Conservation (phyloP, 805 yeast genomes). For the Schwanniomyces pseudopolymorphus region DNA sequence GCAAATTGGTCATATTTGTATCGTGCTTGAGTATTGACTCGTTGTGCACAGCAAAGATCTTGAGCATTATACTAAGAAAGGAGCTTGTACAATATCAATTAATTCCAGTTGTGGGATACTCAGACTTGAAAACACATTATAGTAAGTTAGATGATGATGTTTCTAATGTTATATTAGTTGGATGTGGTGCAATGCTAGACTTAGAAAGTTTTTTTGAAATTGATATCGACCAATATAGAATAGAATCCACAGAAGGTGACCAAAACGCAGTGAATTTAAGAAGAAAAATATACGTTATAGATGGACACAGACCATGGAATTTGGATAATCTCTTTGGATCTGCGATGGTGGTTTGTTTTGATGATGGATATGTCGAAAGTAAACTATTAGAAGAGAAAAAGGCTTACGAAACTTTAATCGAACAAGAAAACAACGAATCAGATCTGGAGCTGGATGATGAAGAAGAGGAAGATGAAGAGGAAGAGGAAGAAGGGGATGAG, state of each 20-base stretch:
- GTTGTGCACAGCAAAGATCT: slow-evolving; percentile 79
- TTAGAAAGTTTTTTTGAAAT: slow-evolving; percentile 71
- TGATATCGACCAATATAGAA: slow-evolving; percentile 52
- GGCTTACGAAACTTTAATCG: slow-evolving; percentile 59
- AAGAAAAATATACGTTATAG: slow-evolving; percentile 76
- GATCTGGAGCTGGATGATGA: slow-evolving; percentile 11
- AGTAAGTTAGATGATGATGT: slow-evolving; percentile 68
- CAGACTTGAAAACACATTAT: slow-evolving; percentile 69
- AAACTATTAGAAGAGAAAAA: slow-evolving; percentile 53
- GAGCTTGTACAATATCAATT: slow-evolving; percentile 85
- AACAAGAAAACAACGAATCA: slow-evolving; percentile 37
- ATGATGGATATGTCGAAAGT: slow-evolving; percentile 75
- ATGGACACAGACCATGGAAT: slow-evolving; percentile 96
- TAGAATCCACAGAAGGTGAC: slow-evolving; percentile 13
- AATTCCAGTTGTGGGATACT: slow-evolving; percentile 90
- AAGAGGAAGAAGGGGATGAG: slow-evolving; percentile 34
- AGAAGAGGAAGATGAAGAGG: slow-evolving; percentile 19
- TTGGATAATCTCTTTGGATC: slow-evolving; percentile 89
- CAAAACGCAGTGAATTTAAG: slow-evolving; percentile 32
- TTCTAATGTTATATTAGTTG: slow-evolving; percentile 72
- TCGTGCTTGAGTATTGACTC: slow-evolving; percentile 92
- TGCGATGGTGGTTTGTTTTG: slow-evolving; percentile 73
- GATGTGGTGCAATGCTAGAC: slow-evolving; percentile 94
- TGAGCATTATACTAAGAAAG: slow-evolving; percentile 68
- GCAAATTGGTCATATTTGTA: slow-evolving; percentile 82